These are phyloP conservation scores for Fraxinus sp. DNA, from an alignment of 305 asterid genomes.

Conservation along the genomic window DNA sequence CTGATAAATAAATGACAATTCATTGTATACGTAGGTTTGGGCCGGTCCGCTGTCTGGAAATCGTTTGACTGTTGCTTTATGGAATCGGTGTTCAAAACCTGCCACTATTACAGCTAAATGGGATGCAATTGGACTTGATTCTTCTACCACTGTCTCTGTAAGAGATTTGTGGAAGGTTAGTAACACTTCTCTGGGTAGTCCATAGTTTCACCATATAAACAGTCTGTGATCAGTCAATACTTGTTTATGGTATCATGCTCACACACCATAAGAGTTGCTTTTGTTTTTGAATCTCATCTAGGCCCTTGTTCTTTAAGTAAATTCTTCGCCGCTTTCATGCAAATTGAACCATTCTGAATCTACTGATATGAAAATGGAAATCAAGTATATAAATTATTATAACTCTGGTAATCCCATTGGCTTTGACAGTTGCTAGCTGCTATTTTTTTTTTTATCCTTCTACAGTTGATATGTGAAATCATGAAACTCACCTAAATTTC, in stretches of 20 bases:
- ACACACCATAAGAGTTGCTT: neutral
- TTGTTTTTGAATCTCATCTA: neutral
- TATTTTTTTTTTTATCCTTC: neutral
- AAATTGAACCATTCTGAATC: neutral
- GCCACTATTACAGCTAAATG: slow-evolving; percentile 59
- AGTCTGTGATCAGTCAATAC: neutral
- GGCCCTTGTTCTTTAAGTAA: neutral
- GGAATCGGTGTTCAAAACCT: slow-evolving; percentile 74
- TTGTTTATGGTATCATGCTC: neutral
- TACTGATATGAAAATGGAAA: neutral
- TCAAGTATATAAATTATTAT: neutral
- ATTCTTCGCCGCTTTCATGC: neutral
- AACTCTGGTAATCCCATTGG: neutral
- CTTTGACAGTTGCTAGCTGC: neutral
- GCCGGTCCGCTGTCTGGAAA: slow-evolving; percentile 88
- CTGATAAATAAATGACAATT: neutral
- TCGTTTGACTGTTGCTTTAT: slow-evolving; percentile 66
- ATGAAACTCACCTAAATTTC: neutral
- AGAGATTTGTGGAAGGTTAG: slow-evolving; percentile 89
- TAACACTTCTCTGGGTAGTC: neutral
- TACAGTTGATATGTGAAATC: neutral
- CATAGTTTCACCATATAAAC: neutral
- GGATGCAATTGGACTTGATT: slow-evolving; percentile 68
- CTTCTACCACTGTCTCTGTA: slow-evolving; percentile 65
- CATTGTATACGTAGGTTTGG: slow-evolving; percentile 60